A percentile compares a stretch with the other conserved stretches of the same genome.
Conservation (phyloP, 371 early-diverging fungal genomes). For the Umbelopsis sp. region DNA sequence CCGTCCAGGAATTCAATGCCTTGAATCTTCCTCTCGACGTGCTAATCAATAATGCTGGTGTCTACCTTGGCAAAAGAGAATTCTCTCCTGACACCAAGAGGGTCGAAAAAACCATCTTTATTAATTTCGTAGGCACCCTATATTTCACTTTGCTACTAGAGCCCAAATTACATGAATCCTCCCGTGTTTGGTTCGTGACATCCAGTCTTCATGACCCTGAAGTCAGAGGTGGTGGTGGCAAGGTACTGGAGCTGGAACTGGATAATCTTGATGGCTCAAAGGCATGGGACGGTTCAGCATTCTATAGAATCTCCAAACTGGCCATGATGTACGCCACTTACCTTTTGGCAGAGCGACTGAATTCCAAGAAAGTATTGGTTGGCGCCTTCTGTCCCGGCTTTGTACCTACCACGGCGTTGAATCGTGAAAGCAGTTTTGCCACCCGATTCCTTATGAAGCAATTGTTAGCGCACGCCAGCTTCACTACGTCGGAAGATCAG, state of each 20-base stretch:
- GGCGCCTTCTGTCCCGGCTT: slow-evolving; percentile 45
- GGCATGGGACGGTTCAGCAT: slow-evolving; percentile 35
- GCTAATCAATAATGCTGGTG: slow-evolving; percentile 43
- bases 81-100: slow-evolving; percentile 20
- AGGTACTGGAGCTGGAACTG: slow-evolving; percentile 26
- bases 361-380: slow-evolving; percentile 22
- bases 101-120: slow-evolving; percentile 37
- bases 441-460: slow-evolving; percentile 28
- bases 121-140: slow-evolving; percentile 43
- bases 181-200: slow-evolving; percentile 38
- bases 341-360: slow-evolving; percentile 22
- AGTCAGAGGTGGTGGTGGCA: slow-evolving; percentile 25
- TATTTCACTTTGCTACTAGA: slow-evolving; percentile 32
- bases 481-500: slow-evolving; percentile 35
- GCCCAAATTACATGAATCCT: slow-evolving; percentile 24
- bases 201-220: slow-evolving; percentile 41
- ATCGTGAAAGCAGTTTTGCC: slow-evolving; percentile 28
- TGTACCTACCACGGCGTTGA: slow-evolving; percentile 44
- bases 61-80: slow-evolving; percentile 15
- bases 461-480: slow-evolving; percentile 34
- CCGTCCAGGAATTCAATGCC: slow-evolving; percentile 22
- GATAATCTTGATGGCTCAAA: slow-evolving; percentile 31
- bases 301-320: slow-evolving; percentile 47
- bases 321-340: slow-evolving; percentile 26
- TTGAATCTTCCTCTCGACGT: slow-evolving; percentile 34